phyloP scores from a whole-genome alignment of 108 stramenopile species.

The Schizochytrium sp. region DNA sequence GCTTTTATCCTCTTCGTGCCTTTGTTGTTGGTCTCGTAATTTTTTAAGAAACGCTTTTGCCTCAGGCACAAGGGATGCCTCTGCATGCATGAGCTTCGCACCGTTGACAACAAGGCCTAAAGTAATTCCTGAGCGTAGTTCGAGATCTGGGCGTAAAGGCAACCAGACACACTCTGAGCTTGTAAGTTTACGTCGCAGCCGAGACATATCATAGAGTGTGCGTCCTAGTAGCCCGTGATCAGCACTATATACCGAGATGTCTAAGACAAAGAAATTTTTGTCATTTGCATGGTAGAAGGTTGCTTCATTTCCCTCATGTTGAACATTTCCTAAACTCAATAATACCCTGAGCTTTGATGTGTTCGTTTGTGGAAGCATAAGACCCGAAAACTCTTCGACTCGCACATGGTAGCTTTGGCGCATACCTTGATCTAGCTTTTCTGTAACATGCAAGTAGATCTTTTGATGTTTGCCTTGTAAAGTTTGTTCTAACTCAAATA shows the following conservation, averaged over 20 bases:
- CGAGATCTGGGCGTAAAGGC: not conserved
- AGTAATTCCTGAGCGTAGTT: not conserved
- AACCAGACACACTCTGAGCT: not conserved
- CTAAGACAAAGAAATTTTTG: not conserved
- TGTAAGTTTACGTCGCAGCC: not conserved
- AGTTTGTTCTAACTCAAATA: not conserved
- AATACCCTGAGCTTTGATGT: not conserved
- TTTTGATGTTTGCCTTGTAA: not conserved
- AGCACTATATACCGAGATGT: not conserved
- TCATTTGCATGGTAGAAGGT: not conserved
- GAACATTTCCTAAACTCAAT: not conserved
- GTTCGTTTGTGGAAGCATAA: not conserved
- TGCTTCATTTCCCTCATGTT: no score
- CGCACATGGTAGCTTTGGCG: not conserved
- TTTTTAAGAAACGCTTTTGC: not conserved
- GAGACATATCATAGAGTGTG: slow-evolving; percentile 3
- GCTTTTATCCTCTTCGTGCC: no score
- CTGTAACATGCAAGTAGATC: not conserved
- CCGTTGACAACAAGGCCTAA: not conserved
- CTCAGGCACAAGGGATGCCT: not conserved
- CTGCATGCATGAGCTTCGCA: not conserved
- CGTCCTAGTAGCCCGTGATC: not conserved
- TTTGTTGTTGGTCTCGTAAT: not conserved
- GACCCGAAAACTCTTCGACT: not conserved
- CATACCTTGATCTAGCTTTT: not conserved